Percentiles rank a stretch among this genome's conserved stretches.
Evolutionary conservation across 176 grass and related monocot species (phyloP).

Genomic region (Ampelocalamus luodianensis): DNA sequence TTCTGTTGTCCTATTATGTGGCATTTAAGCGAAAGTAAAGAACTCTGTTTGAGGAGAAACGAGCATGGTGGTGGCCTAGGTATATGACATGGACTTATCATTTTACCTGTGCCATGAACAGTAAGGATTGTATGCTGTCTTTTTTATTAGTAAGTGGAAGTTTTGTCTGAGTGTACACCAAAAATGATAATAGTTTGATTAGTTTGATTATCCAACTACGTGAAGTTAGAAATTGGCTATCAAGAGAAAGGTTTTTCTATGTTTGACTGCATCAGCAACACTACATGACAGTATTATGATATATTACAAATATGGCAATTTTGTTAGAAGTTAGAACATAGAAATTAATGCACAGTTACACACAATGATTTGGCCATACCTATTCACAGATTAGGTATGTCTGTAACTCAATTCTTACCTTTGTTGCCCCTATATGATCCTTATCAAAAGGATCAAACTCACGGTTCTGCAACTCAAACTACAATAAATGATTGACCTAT

Average conservation of each 20-base stretch:
- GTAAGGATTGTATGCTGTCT: background rate
- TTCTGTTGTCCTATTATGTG: background rate
- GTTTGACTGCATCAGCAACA: background rate
- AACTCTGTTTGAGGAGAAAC: background rate
- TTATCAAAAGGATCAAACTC: background rate
- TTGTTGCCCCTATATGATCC: background rate
- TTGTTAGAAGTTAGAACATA: background rate
- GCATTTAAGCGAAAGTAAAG: background rate
- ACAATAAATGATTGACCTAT: background rate
- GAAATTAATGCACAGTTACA: background rate
- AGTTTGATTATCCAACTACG: background rate
- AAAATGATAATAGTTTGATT: slow-evolving; percentile 3
- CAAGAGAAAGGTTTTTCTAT: background rate
- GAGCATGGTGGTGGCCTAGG: background rate
- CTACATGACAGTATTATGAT: background rate
- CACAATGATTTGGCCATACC: background rate
- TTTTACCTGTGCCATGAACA: slow-evolving; percentile 11
- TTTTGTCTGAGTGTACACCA: background rate
- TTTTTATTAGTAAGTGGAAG: background rate
- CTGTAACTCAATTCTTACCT: background rate
- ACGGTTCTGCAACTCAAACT: background rate
- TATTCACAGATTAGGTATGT: background rate
- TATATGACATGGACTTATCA: background rate
- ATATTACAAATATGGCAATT: background rate
- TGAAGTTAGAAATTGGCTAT: slow-evolving; percentile 19